Base-by-base conservation (phyloP, 2,329 filamentous ascomycete species). In the Neophaeococcomyces mojaviensis region DNA sequence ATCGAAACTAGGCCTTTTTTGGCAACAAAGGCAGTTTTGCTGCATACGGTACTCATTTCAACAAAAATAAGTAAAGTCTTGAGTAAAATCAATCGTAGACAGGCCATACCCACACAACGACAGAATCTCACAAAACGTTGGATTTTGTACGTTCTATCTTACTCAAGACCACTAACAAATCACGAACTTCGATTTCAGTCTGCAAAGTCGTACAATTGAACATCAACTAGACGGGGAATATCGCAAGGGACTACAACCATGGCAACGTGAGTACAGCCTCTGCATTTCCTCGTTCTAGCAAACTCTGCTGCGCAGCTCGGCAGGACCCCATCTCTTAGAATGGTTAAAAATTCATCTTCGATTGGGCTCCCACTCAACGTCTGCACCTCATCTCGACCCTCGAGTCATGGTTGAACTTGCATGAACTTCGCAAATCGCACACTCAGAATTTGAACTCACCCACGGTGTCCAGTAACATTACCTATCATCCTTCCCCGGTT, bases 401-500 rank as follows among this genome's bases (percentile, higher is more conserved):
- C 34, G 31, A 31, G 18, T 44, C 39, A 33, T 46, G 39, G 50
- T 45, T 26, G 19, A 15, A 43, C n/a, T n/a, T 28, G 5, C 15
- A 22, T 39, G n/a, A 32, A 13, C 28, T 37, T 35, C 43, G 33
- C 47, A 12, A 37, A 37, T 20, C 19, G 8, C 37, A 26, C 6
- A 24, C 37, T 39, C 16, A 44, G 24, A 44, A 45, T 24, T 38
- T 36, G 13, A 49, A 35, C 44, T 51, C 33, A 47, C 46, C 22
- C 22, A 40, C 31, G 30, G 3, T 36, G 22, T 39, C 13, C 36
- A 71, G 68, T 39, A 69, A 70, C 64, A 69, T 71, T 53, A 69
- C 68, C 59, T 70, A 61, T 65, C 68, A 71, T 60, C 61, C 65
- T 46, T 59, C 61, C 30, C 65, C 62, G 44, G 55, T 71, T 35